Percentiles rank a stretch among this genome's conserved stretches.
Evolutionary conservation across 2,329 filamentous ascomycete species (phyloP).

Genomic region (Apiospora rasikravindrae): DNA sequence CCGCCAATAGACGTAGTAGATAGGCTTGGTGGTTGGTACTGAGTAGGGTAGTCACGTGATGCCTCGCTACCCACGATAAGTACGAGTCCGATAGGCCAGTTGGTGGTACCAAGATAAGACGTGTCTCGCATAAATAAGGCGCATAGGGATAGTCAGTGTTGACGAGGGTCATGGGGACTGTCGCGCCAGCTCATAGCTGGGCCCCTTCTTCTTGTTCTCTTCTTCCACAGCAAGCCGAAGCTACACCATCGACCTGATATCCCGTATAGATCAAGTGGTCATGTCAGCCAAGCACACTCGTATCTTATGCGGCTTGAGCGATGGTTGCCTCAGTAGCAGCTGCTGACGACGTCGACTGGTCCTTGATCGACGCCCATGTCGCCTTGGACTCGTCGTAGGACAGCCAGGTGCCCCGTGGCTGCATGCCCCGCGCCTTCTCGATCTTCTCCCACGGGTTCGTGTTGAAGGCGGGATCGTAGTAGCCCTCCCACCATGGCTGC

Average conservation of each 20-base stretch:
- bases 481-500: conserved; percentile 65
- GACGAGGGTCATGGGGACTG: not conserved
- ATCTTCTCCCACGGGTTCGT: conserved; percentile 73
- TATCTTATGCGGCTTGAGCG: not conserved
- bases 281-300: not conserved
- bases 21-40: not conserved
- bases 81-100: not conserved
- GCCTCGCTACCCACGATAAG: not conserved
- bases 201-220: not conserved
- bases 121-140: not conserved
- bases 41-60: conserved; percentile 3
- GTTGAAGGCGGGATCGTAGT: conserved; percentile 72
- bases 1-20: not conserved
- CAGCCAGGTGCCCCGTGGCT: conserved; percentile 53
- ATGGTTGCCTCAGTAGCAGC: not conserved
- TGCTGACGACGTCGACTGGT: not conserved
- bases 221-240: not conserved
- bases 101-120: not conserved
- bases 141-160: not conserved
- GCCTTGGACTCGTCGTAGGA: conserved; percentile 37
- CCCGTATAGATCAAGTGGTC: not conserved
- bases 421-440: conserved; percentile 53
- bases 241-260: not conserved
- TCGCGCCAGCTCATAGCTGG: not conserved
- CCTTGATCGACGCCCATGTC: conserved; percentile 19